Conservation (phyloP, 192 early-diverging fungal species). For the Gigaspora rosea region DNA sequence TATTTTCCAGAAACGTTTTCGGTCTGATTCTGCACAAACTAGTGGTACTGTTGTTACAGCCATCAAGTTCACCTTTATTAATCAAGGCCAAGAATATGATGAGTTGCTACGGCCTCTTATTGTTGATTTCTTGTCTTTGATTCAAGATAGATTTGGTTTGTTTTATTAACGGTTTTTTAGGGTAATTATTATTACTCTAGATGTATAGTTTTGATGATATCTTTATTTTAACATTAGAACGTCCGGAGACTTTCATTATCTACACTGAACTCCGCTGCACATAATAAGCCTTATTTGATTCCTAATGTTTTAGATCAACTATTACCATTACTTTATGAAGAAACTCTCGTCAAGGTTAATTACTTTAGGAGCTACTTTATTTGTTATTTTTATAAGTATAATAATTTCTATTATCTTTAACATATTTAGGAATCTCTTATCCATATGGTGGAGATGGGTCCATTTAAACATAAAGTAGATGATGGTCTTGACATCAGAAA, state of each 20-base stretch:
- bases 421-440: slow-evolving; percentile 73
- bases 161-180: slow-evolving; percentile 18
- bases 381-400: neutral
- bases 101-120: slow-evolving; percentile 67
- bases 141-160: slow-evolving; percentile 76
- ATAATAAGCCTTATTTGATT: slow-evolving; percentile 85
- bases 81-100: slow-evolving; percentile 68
- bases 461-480: slow-evolving; percentile 93
- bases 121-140: slow-evolving; percentile 73
- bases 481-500: slow-evolving; percentile 91
- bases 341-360: slow-evolving; percentile 51
- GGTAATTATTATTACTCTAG: neutral
- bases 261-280: slow-evolving; percentile 79
- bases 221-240: slow-evolving; percentile 45
- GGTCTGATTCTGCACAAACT: slow-evolving; percentile 54
- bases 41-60: slow-evolving; percentile 79
- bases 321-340: slow-evolving; percentile 62
- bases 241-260: slow-evolving; percentile 74
- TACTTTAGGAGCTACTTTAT: neutral
- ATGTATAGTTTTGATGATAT: slow-evolving; percentile 8
- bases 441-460: slow-evolving; percentile 92
- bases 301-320: slow-evolving; percentile 60
- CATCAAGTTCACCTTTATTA: slow-evolving; percentile 86
- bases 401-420: neutral
- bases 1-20: slow-evolving; percentile 47